Base-by-base conservation (phyloP, 2,329 filamentous ascomycete species). In the Claviceps capensis region DNA sequence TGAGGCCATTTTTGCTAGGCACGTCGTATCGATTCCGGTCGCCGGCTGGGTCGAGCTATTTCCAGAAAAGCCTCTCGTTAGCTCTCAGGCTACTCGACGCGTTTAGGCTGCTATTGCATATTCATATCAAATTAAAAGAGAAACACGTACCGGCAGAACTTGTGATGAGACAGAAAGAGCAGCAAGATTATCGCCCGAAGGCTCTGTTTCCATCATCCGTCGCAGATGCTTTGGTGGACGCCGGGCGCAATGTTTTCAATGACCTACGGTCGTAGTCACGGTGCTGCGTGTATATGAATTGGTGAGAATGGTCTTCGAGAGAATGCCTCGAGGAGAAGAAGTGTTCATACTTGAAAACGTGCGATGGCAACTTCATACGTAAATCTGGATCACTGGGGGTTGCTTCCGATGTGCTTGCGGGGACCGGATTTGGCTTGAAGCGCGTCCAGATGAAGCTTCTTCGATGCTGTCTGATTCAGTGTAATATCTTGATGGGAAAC, bases 121-220 rank as follows among this genome's bases (percentile, higher is more conserved):
- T 34, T 13, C 5, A 34, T 46, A 11, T 26, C 40, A 40, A 16
- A 11, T 4, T n/a, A n/a, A 23, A 22, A 14, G 42, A 14, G 41
- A 13, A 30, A 13, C 42, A 53, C 53, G 69, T 60, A 77, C 74
- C 61, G 67, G 68, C 64, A 70, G 67, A 59, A 68, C 61, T 60
- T 71, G 68, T 62, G 69, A 65, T 62, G 69, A 69, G 64, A 70
- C 66, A 70, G 73, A 70, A 69, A 72, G 74, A 74, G 76, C 73
- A 67, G 72, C 72, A 67, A 71, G 69, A 69, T 68, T 73, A 63
- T 73, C 68, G 66, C 72, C 69, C 65, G 72, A 71, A 71, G 74
- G 72, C 75, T 78, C 78, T 73, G 76, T 76, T 74, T 77, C 78
- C 78, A 81, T 81, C 76, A 78, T 81, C 76, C 77, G 76, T 46